Base-by-base conservation (phyloP, 2,329 filamentous ascomycete species). In the Xylaria sp. region DNA sequence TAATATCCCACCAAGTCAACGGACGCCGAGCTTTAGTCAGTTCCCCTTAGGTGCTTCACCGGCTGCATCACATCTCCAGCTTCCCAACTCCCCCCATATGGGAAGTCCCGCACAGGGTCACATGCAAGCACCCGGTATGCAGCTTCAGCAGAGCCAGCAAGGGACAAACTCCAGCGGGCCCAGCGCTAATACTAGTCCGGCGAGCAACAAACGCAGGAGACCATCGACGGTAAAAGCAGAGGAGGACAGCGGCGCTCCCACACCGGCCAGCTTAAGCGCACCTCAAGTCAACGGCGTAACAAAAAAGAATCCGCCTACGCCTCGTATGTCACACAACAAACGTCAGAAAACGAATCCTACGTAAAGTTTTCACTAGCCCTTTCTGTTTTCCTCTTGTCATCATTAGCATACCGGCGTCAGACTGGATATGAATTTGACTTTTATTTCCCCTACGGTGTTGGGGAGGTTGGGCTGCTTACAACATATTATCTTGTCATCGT, bases 141-240 rank as follows among this genome's bases (percentile, higher is more conserved):
- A 89, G 76, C 80, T 88, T 67, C 88, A 91, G 75, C 86, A 87
- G 69, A 90, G 88, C 75, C 89, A 90, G 76, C 89, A 91, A 75
- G 89, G 89, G 44, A 89, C 88, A 36, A 87, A 81, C 76, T 90
- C 88, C 10, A 88, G 86, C 75, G 89, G 87, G 1, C 87, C 88
- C 6, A 90, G 88, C 74, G 88, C 89, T 63, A 91, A 90, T 78
- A 91, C 89, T 5, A 89, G 87, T 36, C 87, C 87, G 44, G 83
- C 85, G 27, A 86, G 85, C 38, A 88, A 87, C 70, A 89, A 89
- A 78, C 81, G 86, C 61, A 79, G 87, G 72, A 81, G 87, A 33
- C 84, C 86, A 0, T 88, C 86, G 0, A 83, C 83, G 3, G 85
- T 89, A 22, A 89, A 89, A 79, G 76, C 78, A 4, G 87, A 89